These are phyloP conservation scores for Papiliotrema terrestris DNA, from an alignment of 1,284 basidiomycete genomes.

Conservation along the genomic window DNA sequence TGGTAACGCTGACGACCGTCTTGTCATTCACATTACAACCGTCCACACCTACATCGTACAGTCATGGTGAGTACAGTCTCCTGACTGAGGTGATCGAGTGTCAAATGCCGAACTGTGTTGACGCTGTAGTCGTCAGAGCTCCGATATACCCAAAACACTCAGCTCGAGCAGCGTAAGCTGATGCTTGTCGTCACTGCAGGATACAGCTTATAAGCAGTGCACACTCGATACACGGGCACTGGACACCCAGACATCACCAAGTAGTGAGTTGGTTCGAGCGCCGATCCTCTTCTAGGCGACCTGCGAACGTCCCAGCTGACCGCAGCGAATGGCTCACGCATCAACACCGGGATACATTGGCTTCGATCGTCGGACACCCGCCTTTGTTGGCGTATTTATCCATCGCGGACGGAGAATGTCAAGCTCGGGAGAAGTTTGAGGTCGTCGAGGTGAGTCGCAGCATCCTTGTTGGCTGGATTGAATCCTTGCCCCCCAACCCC, in stretches of 20 bases:
- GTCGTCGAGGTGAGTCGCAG: constrained; percentile 75
- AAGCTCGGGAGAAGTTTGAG: constrained; percentile 88
- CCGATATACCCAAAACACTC: constrained; percentile 89
- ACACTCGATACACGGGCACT: constrained; percentile 92
- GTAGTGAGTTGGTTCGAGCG: constrained; percentile 59
- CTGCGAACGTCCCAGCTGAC: constrained; percentile 5
- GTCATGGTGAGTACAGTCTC: not conserved
- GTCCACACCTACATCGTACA: not conserved
- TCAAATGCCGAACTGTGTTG: not conserved
- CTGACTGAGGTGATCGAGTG: not conserved
- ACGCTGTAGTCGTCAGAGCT: constrained; percentile 62
- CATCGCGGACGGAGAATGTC: constrained; percentile 88
- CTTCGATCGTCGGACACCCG: constrained; percentile 88
- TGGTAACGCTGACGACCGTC: not conserved
- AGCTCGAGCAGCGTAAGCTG: constrained; percentile 78
- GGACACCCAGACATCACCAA: constrained; percentile 93
- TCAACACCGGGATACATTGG: constrained; percentile 90
- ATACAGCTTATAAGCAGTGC: constrained; percentile 57
- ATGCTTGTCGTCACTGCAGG: not conserved
- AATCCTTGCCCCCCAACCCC: not conserved
- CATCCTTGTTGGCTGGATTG: not conserved
- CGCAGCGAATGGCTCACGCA: constrained; percentile 93
- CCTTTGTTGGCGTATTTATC: constrained; percentile 80
- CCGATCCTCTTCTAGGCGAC: not conserved
- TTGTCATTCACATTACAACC: not conserved